phyloP scores from a whole-genome alignment of 768 basidiomycete genomes.

The Auriscalpium microsporum region DNA sequence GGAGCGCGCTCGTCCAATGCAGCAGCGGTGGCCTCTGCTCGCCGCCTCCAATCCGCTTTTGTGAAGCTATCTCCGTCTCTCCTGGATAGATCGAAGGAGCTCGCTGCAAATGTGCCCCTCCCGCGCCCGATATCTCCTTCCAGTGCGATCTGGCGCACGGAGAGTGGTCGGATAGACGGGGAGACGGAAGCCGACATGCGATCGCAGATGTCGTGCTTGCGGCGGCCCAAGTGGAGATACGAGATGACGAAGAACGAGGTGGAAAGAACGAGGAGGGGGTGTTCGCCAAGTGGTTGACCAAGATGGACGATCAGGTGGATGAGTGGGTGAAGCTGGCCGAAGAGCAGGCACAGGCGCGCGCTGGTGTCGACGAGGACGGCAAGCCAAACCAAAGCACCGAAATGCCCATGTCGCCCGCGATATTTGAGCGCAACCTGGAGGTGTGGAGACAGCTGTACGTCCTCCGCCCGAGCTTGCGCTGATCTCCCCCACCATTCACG shows the following conservation, averaged over 20 bases:
- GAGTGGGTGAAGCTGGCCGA: slow-evolving; percentile 31
- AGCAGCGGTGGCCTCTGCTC: slow-evolving; percentile 32
- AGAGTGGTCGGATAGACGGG: slow-evolving; percentile 4
- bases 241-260: slow-evolving; percentile 85
- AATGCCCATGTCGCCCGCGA: slow-evolving; percentile 61
- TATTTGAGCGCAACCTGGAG: slow-evolving; percentile 86
- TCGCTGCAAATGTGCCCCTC: slow-evolving; percentile 48
- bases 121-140: slow-evolving; percentile 45
- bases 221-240: slow-evolving; percentile 79
- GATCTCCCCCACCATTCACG: not conserved
- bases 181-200: not conserved
- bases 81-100: slow-evolving; percentile 47
- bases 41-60: slow-evolving; percentile 63
- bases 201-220: slow-evolving; percentile 38
- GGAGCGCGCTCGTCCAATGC: not conserved
- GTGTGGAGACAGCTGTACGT: slow-evolving; percentile 91
- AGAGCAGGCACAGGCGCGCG: not conserved
- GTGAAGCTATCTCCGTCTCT: slow-evolving; percentile 50
- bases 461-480: not conserved
- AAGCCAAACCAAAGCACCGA: slow-evolving; percentile 1
- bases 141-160: slow-evolving; percentile 23
- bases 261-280: slow-evolving; percentile 83
- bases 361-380: not conserved
- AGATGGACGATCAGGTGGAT: slow-evolving; percentile 50
- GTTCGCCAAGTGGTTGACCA: slow-evolving; percentile 70